Percentiles rank a stretch among this genome's conserved stretches.
phyloP scores from a whole-genome alignment of 495 filamentous ascomycete genomes.

The Coniosporium apollinis region DNA sequence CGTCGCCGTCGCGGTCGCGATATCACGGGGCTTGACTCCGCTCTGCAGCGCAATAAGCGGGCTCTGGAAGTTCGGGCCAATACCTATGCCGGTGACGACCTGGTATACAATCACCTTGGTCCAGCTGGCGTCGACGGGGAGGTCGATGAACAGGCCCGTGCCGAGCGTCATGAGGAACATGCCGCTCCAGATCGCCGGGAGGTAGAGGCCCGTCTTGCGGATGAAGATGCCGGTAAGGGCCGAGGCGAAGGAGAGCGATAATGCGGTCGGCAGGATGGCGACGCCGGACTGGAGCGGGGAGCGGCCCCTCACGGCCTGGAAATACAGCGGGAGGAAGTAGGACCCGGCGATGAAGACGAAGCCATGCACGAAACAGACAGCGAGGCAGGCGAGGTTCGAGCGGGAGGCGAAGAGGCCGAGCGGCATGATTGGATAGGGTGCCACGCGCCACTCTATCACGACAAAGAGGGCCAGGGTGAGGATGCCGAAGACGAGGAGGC shows the following conservation, averaged over 20 bases:
- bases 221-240: slow-evolving; percentile 50
- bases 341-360: slow-evolving; percentile 57
- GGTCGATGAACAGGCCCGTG: slow-evolving; percentile 45
- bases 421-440: slow-evolving; percentile 65
- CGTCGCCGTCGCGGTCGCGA: slow-evolving; percentile 60
- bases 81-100: slow-evolving; percentile 48
- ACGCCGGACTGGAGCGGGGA: slow-evolving; percentile 61
- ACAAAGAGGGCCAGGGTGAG: slow-evolving; percentile 44
- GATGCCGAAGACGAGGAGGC: slow-evolving; percentile 60
- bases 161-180: slow-evolving; percentile 43
- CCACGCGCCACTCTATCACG: slow-evolving; percentile 52
- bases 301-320: slow-evolving; percentile 43
- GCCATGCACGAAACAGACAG: slow-evolving; percentile 45
- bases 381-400: slow-evolving; percentile 41
- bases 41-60: slow-evolving; percentile 69
- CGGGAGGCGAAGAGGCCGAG: slow-evolving; percentile 44
- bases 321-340: slow-evolving; percentile 64
- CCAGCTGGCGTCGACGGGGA: slow-evolving; percentile 34
- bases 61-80: slow-evolving; percentile 52
- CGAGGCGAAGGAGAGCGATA: slow-evolving; percentile 53
- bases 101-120: slow-evolving; percentile 44
- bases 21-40: slow-evolving; percentile 49
- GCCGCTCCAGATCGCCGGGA: slow-evolving; percentile 38
- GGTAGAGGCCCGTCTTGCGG: slow-evolving; percentile 48
- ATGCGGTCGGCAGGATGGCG: slow-evolving; percentile 57